Evolutionary conservation across 2,329 filamentous ascomycete genomes (phyloP), one percentile per base, ranked within the genome.

Genomic region (Aspergillus hiratsukae): DNA sequence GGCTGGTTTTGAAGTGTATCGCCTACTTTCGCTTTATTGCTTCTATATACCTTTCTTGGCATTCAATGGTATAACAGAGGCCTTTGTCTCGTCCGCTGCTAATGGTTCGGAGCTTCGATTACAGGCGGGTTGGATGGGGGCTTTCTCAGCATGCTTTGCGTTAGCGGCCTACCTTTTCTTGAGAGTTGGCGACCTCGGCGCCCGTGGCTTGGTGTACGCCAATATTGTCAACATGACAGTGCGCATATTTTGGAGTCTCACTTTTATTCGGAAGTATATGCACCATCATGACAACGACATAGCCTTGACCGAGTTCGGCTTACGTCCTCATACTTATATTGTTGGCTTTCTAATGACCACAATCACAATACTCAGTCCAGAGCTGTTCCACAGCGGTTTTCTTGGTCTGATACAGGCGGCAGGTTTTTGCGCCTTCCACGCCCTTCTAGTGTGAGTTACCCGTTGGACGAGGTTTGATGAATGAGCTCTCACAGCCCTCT

Each of bases 41-140:
- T 91, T 91, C 73, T 97, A 96, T 76, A 90, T 99, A 57, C 94
- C 94, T 0, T 85, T 97, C 27, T 82, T 97, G 3, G 94, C 93
- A 3, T 77, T 96, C 65, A 99, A 99, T 68, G 94, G 94, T 52
- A 84, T 97, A 23, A 85, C 88, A 1, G 94, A 99, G 75, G 90
- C 91, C 0, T 97, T 99, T 66, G 92, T 97, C 17, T 87, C 92
- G 0, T 91, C 90, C 2, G 90, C 95, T 1, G 92, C 93, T 0
- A 87, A 83, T 0, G 83, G 90, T 60, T 74, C 80, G 3, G 83
- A 97, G 63, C 83, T 99, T 3, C 85, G 90, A 60, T 74, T 71
- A 3, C 94, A 99, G 72, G 90, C 89, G 0, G 71, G 85, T 4
- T 94, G 87, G 86, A 97, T 99, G 93, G 82, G 83, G 3, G 80